Percentiles rank a stretch among this genome's conserved stretches.
Evolutionary conservation across 148 eudicot genomes (phyloP).

Genomic region (Vaccinium darrowii): DNA sequence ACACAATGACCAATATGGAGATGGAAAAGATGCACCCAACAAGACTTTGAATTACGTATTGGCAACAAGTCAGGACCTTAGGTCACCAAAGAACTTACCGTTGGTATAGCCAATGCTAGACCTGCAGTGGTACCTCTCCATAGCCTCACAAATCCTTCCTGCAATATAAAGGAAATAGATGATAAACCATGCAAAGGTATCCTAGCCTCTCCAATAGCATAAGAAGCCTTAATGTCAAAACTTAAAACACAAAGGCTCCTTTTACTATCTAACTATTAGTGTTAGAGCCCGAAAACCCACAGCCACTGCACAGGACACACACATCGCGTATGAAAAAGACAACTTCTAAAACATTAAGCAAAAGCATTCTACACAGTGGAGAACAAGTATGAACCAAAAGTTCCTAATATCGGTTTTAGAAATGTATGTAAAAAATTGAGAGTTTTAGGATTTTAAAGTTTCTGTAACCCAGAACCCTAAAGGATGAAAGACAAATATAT

Average conservation of each 20-base stretch:
- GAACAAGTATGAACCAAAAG: background rate
- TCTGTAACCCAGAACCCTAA: background rate
- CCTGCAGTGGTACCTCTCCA: conserved; percentile 99
- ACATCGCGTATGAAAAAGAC: background rate
- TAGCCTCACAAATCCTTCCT: conserved; percentile 84
- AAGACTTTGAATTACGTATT: background rate
- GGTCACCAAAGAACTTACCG: conserved; percentile 49
- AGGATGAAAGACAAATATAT: background rate
- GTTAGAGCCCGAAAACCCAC: background rate
- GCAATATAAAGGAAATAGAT: conserved; percentile 17
- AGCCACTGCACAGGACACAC: background rate
- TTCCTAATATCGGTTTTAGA: background rate
- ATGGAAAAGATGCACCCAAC: conserved; percentile 9
- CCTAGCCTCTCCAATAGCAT: background rate
- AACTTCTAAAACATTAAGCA: background rate
- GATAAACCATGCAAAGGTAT: background rate
- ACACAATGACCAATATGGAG: background rate
- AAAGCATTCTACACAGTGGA: background rate
- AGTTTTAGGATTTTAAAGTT: background rate
- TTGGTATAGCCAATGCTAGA: conserved; percentile 87
- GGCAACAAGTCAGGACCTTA: background rate
- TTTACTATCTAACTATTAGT: background rate
- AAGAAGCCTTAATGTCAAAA: background rate
- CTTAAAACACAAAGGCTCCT: background rate
- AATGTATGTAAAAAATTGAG: background rate